phyloP scores from a whole-genome alignment of 768 basidiomycete species.

The Tricholoma sp. region DNA sequence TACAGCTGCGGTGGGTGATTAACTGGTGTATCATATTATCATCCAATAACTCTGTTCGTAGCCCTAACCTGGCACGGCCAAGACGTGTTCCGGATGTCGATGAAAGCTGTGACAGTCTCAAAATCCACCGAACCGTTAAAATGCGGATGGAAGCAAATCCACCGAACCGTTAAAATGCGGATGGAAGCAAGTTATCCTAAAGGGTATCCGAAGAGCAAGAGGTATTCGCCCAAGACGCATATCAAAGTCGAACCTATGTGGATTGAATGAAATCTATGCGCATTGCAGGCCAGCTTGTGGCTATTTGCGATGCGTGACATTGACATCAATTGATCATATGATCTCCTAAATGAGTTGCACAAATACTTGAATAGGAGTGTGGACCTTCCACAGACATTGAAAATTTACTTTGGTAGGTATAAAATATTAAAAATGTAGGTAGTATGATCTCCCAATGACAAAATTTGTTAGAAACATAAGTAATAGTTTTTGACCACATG shows the following conservation, averaged over 20 bases:
- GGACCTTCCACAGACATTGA: too few species aligned
- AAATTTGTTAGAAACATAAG: too few species aligned
- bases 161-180: constrained; percentile 45
- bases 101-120: constrained; percentile 28
- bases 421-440: too few species aligned
- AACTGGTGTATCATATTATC: background rate
- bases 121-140: constrained; percentile 46
- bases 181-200: constrained; percentile 39
- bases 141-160: constrained; percentile 48
- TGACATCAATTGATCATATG: too few species aligned
- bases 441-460: too few species aligned
- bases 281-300: too few species aligned
- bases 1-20: constrained; percentile 16
- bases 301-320: background rate
- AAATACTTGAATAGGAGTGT: too few species aligned
- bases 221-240: constrained; percentile 24
- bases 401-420: too few species aligned
- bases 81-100: constrained; percentile 36
- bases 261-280: constrained; percentile 23
- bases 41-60: background rate
- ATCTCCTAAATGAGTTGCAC: too few species aligned
- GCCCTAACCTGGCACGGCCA: constrained; percentile 30
- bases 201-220: constrained; percentile 13
- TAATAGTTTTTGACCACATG: too few species aligned
- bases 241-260: constrained; percentile 27